Percentiles rank a stretch among this genome's conserved stretches.
Conservation (phyloP, 2,329 filamentous ascomycete genomes). For the Bipolaris victoriae region DNA sequence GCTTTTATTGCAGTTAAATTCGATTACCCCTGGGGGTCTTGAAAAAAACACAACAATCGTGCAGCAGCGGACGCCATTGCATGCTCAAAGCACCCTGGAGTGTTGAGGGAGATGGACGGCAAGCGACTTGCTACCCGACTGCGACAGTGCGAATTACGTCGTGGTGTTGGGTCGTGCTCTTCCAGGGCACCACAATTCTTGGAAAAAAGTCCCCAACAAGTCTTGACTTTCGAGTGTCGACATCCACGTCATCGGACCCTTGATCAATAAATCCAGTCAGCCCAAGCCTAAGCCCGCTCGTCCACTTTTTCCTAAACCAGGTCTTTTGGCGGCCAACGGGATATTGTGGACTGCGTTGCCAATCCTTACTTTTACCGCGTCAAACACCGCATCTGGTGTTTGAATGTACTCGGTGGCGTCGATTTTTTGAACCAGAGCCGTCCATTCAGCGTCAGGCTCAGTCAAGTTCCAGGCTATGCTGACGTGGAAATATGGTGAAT, state of each 20-base stretch:
- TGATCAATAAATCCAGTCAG: conserved; percentile 12
- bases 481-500: conserved; percentile 75
- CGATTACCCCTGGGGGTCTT: neutral
- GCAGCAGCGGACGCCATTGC: neutral
- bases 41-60: too few relatives aligned
- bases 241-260: conserved; percentile 15
- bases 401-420: conserved; percentile 28
- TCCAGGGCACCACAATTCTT: conserved; percentile 8
- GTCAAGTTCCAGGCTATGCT: conserved; percentile 79
- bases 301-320: conserved; percentile 17
- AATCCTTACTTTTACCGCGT: conserved; percentile 56
- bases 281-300: conserved; percentile 24
- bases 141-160: conserved; percentile 1
- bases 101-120: neutral
- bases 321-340: conserved; percentile 31
- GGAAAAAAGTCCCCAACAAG: conserved; percentile 10
- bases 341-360: conserved; percentile 51
- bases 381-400: conserved; percentile 41
- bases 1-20: neutral
- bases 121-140: neutral
- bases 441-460: conserved; percentile 37
- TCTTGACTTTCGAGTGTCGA: conserved; percentile 3
- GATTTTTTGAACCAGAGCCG: conserved; percentile 30
- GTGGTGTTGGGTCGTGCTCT: conserved; percentile 12
- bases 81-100: neutral